These are phyloP conservation scores for Extremus antarcticus DNA, from an alignment of 495 filamentous ascomycete genomes.

Conservation along the genomic window DNA sequence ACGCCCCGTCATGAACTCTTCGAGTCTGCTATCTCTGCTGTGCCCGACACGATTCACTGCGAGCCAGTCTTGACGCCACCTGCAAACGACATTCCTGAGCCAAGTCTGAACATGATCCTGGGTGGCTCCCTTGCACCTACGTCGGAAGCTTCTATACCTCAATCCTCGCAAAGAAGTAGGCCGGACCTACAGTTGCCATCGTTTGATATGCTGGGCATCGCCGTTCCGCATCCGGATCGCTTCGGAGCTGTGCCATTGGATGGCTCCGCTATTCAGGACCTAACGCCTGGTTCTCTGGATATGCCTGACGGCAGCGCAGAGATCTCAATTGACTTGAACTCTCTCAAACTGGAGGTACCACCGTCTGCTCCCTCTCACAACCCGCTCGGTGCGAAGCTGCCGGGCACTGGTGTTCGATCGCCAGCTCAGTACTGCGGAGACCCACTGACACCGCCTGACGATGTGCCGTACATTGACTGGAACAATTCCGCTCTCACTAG, in stretches of 20 bases:
- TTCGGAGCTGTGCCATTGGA: slow-evolving; percentile 1
- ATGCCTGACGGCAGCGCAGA: neutral
- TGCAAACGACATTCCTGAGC: neutral
- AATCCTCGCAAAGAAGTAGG: slow-evolving; percentile 9
- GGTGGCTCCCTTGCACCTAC: slow-evolving; percentile 11
- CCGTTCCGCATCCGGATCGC: slow-evolving; percentile 28
- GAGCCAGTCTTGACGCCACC: neutral
- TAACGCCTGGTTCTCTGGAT: neutral
- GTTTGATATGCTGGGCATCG: slow-evolving; percentile 30
- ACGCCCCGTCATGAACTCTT: neutral
- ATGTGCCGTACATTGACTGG: neutral
- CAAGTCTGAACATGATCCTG: slow-evolving; percentile 5
- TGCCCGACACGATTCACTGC: neutral
- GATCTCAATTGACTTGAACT: neutral
- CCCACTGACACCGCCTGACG: neutral
- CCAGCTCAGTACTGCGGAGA: neutral
- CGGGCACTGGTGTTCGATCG: neutral
- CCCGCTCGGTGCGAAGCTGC: neutral
- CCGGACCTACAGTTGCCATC: slow-evolving; percentile 28
- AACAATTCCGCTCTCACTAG: neutral
- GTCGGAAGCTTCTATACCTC: neutral
- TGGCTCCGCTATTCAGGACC: neutral
- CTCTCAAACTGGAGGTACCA: neutral
- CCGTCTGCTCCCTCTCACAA: neutral
- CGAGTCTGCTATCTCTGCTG: neutral